Evolutionary conservation across 805 yeast genomes (phyloP), one percentile per base, ranked within the genome.

Genomic region (Grigorovia jiainica): DNA sequence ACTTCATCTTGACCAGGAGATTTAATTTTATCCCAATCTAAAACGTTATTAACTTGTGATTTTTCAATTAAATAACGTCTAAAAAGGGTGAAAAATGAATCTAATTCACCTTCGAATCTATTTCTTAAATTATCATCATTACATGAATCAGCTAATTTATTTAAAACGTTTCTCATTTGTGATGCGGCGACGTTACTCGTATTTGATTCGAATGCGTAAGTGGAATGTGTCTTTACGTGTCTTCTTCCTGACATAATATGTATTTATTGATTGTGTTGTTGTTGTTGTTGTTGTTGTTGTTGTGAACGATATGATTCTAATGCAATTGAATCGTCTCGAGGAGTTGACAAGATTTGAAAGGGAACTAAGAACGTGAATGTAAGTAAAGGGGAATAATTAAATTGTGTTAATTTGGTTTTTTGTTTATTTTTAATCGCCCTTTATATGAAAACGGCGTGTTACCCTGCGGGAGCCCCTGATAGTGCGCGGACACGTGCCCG

Each of bases 151-250:
- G 89, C 81, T 61, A 90, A 71, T 64, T 75, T 77, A 75, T 90
- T 90, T 66, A 92, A 76, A 1, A 95, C 90, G 63, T 92, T 90
- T 61, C 97, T 81, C 97, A 90, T 92, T 66, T 87, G 97, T 49
- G 95, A 82, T 5, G 97, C 97, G 23, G 97, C 95, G 47, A 87
- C 92, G 48, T 85, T 85, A 43, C 95, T 86, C 38, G 95, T 86
- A 49, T 94, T 85, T 69, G 85, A 85, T 66, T 90, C 98, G 58
- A 92, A 90, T 18, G 95, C 95, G 75, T 79, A 63, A 20, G 57
- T 51, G 16, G 60, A 54, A 20, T 67, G 71, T 2, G 68, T 57
- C 57, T 67, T 67, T 39, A 52, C 58, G 50, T 67, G 71, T 56
- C 62, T 66, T 57, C 65, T 66, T 21, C 42, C 40, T 17, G 51